Conservation (phyloP, 805 yeast species). For the Zygotorulaspora chibaensis region DNA sequence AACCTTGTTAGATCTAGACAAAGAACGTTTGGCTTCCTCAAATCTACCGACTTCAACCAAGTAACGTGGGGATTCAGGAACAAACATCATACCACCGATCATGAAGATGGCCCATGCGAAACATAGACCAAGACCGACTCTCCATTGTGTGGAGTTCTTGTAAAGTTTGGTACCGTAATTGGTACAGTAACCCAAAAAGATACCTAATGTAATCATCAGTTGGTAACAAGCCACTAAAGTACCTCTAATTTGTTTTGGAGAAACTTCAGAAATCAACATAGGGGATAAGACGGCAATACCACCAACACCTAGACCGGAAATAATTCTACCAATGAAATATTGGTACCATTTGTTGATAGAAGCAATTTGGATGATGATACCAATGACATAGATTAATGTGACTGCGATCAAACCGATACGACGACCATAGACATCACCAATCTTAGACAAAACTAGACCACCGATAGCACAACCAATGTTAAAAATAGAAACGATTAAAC, state of each 20-base stretch:
- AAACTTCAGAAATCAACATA: slow-evolving; percentile 51
- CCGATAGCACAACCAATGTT: slow-evolving; percentile 77
- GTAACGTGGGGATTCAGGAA: slow-evolving; percentile 74
- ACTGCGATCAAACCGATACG: slow-evolving; percentile 57
- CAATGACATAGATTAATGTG: slow-evolving; percentile 61
- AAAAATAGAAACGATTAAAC: slow-evolving; percentile 57
- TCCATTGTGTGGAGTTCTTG: slow-evolving; percentile 56
- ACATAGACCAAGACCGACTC: slow-evolving; percentile 61
- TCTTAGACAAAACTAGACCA: slow-evolving; percentile 54
- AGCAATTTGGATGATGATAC: slow-evolving; percentile 65
- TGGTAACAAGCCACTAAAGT: slow-evolving; percentile 67
- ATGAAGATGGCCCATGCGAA: slow-evolving; percentile 43
- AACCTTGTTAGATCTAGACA: slow-evolving; percentile 56
- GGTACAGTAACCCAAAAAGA: slow-evolving; percentile 73
- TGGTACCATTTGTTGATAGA: slow-evolving; percentile 59
- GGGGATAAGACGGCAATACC: slow-evolving; percentile 74
- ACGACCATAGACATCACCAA: slow-evolving; percentile 65
- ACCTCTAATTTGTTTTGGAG: slow-evolving; percentile 54
- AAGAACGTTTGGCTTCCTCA: slow-evolving; percentile 58
- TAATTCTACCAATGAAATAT: slow-evolving; percentile 61
- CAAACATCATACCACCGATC: slow-evolving; percentile 40
- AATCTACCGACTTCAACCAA: slow-evolving; percentile 50
- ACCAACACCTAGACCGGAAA: slow-evolving; percentile 78
- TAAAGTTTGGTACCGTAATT: slow-evolving; percentile 52
- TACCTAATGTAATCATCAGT: slow-evolving; percentile 68